Evolutionary conservation across 345 rosid genomes (phyloP).

Genomic region (Eutrema heterophyllum): DNA sequence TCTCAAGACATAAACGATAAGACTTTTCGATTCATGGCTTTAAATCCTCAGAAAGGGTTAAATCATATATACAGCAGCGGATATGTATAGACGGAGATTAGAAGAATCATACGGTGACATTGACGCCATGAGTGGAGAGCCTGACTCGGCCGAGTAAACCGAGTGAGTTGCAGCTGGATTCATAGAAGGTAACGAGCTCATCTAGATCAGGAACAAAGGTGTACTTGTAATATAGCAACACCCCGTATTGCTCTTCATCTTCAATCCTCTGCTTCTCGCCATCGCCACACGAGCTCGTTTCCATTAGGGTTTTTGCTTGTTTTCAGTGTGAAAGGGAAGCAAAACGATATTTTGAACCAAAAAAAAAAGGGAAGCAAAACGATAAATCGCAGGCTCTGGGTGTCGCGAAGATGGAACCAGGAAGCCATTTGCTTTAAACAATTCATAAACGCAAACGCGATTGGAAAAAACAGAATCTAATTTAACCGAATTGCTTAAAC

Average conservation of each 20-base stretch:
- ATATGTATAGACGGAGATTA: not conserved
- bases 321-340: not conserved
- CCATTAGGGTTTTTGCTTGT: constrained; percentile 27
- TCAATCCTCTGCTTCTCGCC: constrained; percentile 24
- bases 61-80: not conserved
- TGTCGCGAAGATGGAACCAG: not conserved
- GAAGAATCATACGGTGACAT: constrained; percentile 64
- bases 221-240: constrained; percentile 77
- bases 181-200: constrained; percentile 63
- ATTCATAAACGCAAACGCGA: not conserved
- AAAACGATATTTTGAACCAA: not conserved
- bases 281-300: constrained; percentile 18
- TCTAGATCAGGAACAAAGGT: constrained; percentile 50
- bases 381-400: not conserved
- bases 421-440: not conserved
- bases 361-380: not conserved
- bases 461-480: not conserved
- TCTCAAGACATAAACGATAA: not conserved
- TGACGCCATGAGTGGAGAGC: constrained; percentile 75
- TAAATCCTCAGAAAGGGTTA: not conserved
- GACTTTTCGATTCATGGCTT: not conserved
- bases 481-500: not conserved
- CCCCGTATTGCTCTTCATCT: constrained; percentile 46
- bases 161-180: constrained; percentile 69
- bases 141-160: constrained; percentile 85